phyloP scores from a whole-genome alignment of 345 rosid species.

The Luvunga scandens region DNA sequence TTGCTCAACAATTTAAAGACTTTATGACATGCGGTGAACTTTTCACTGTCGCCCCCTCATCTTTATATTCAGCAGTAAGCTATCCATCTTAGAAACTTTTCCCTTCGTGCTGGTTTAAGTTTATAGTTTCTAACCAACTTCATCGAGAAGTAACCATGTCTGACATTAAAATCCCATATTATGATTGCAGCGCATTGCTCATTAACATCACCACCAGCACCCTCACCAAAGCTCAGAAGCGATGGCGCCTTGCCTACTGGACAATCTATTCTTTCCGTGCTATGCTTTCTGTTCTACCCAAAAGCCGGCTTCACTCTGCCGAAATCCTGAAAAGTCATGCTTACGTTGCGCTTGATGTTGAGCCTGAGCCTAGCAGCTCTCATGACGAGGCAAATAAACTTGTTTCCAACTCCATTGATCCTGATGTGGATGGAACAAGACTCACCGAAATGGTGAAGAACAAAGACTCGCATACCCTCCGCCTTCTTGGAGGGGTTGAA shows the following conservation, averaged over 20 bases:
- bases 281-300: slow-evolving; percentile 51
- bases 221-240: slow-evolving; percentile 50
- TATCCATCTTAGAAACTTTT: not conserved
- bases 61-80: not conserved
- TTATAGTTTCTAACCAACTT: too few species aligned
- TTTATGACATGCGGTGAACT: too few species aligned
- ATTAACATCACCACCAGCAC: slow-evolving; percentile 30
- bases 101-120: not conserved
- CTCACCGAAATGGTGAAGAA: slow-evolving; percentile 43
- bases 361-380: slow-evolving; percentile 29
- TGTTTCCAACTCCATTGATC: slow-evolving; percentile 23
- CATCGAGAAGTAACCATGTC: slow-evolving; percentile 25
- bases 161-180: slow-evolving; percentile 19
- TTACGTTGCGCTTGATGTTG: slow-evolving; percentile 29
- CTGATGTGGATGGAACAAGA: slow-evolving; percentile 27
- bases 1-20: too few species aligned
- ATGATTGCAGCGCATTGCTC: slow-evolving; percentile 31
- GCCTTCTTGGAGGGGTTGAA: slow-evolving; percentile 46
- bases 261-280: slow-evolving; percentile 51
- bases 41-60: too few species aligned
- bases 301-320: slow-evolving; percentile 24
- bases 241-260: slow-evolving; percentile 62
- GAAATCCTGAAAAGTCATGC: slow-evolving; percentile 22
- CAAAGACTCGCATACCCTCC: slow-evolving; percentile 34
- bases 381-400: slow-evolving; percentile 14